These are phyloP conservation scores for Multifurca ochricompacta DNA, from an alignment of 768 basidiomycete genomes.

Conservation along the genomic window DNA sequence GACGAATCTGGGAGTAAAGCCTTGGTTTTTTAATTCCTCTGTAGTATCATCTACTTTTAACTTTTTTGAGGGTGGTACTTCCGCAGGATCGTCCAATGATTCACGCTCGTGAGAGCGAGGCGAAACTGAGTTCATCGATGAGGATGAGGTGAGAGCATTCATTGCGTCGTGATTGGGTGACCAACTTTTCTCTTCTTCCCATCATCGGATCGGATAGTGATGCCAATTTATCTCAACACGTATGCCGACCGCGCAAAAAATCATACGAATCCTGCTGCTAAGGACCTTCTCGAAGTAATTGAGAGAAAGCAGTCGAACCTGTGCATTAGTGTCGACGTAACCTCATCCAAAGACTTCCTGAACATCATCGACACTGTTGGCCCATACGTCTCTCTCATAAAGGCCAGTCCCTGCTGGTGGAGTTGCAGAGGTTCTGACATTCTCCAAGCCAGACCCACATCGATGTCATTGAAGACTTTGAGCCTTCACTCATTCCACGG, in stretches of 20 bases:
- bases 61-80: conserved; percentile 32
- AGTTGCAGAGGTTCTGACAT: conserved; percentile 23
- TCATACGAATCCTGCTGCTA: conserved; percentile 71
- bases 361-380: conserved; percentile 84
- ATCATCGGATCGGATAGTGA: neutral
- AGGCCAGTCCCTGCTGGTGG: conserved; percentile 46
- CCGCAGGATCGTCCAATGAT: conserved; percentile 18
- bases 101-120: conserved; percentile 20
- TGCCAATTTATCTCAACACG: conserved; percentile 34
- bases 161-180: neutral
- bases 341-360: conserved; percentile 67
- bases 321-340: conserved; percentile 94
- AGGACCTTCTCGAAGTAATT: conserved; percentile 69
- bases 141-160: neutral
- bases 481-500: conserved; percentile 55
- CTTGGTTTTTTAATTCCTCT: neutral
- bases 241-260: conserved; percentile 54
- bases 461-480: conserved; percentile 92
- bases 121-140: conserved; percentile 1
- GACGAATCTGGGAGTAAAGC: conserved; percentile 10
- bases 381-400: conserved; percentile 86
- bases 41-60: conserved; percentile 27
- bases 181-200: no score
- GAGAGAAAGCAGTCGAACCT: conserved; percentile 86
- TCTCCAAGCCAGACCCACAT: conserved; percentile 70